Base-by-base conservation (phyloP, 2,329 filamentous ascomycete genomes). In the Penicillium sp. region DNA sequence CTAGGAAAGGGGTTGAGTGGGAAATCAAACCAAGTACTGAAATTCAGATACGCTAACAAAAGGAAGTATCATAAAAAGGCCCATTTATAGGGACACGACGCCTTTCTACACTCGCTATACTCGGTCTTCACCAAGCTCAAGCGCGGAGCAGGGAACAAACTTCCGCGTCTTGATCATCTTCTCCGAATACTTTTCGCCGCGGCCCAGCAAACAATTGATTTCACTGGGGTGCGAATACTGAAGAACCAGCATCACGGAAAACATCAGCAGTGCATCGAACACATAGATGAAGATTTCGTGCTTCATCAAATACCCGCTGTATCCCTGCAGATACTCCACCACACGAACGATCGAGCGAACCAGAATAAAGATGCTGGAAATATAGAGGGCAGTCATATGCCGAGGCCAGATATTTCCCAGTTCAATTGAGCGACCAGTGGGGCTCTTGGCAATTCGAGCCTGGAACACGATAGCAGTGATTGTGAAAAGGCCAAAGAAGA, bases 201-300 rank as follows among this genome's bases (percentile, higher is more conserved):
- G 64, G 16, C 64, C 68, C 21, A 68, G 44, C 8, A 65, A 45
- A n/a, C 57, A 64, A 8, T 68, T 65, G 2, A 68, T 52, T 52
- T 70, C 56, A 41, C 66, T 66, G 11, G 66, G 68, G 48, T 70
- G 61, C 35, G 58, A 55, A 57, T 53, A 72, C 43, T 64, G 57
- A 21, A 70, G 52, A 4, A 57, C 48, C 19, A 63, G 22, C 59
- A 71, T 59, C 3, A 67, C 64, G 6, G 62, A 21, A 13, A 68
- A 62, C 69, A 73, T 73, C 46, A 70, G 47, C 46, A 70, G 44
- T 0, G 69, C 68, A 56, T 73, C 70, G 29, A 73, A 73, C 3
- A 71, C 57, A 49, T 73, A 74, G 29, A 72, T 64, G 35, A 65
- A 73, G 2, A 59, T 63, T 58, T 73, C 71, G 16, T 69, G 63